Evolutionary conservation across 176 grass and related monocot genomes (phyloP).

Genomic region (Ensete glaucum): DNA sequence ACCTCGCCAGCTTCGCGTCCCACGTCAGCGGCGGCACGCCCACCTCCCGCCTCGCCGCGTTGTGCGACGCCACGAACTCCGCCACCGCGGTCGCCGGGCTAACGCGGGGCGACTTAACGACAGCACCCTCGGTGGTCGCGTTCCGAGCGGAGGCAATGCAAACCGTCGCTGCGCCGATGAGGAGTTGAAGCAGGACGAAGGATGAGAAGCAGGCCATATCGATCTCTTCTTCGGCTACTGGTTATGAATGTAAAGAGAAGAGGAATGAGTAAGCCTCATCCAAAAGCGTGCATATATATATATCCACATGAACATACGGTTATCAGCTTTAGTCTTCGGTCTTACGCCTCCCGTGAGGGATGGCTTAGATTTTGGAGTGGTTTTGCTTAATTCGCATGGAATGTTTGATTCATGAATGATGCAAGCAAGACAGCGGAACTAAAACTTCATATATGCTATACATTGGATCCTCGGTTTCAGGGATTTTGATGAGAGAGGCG

Average conservation of each 20-base stretch:
- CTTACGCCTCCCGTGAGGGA: background rate
- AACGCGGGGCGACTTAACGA: background rate
- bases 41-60: constrained; percentile 27
- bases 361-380: background rate
- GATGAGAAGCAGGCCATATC: background rate
- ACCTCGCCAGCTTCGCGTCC: constrained; percentile 20
- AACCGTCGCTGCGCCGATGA: background rate
- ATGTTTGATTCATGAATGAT: background rate
- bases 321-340: background rate
- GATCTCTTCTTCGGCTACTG: no score
- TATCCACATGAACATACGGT: no score
- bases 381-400: background rate
- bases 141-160: background rate
- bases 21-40: constrained; percentile 37
- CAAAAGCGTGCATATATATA: no score
- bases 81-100: background rate
- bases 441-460: background rate
- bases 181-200: background rate
- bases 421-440: background rate
- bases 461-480: no score
- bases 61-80: constrained; percentile 33
- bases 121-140: background rate
- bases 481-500: no score
- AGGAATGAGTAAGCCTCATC: background rate
- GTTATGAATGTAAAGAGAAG: background rate